Base-by-base conservation (phyloP, 371 early-diverging fungal species). In the Mortierella sp. region DNA sequence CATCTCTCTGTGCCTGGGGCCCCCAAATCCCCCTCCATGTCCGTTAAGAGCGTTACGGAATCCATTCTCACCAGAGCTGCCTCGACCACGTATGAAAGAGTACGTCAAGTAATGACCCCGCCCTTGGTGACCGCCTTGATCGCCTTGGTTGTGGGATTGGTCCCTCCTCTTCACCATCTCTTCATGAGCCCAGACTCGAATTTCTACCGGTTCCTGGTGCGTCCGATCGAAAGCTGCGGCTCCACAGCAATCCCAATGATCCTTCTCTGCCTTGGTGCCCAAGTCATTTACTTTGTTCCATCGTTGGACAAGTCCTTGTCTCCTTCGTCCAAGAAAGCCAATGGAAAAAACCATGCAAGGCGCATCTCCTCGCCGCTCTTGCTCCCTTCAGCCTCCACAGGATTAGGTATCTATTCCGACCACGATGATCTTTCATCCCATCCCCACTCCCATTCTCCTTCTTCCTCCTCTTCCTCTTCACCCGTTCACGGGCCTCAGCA, bases 171-270 rank as follows among this genome's bases (percentile, higher is more conserved):
- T 16, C 71, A 78, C 54, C 42, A 67, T 3, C 54, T 61, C n/a
- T 49, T 84, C 14, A 56, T 91, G 69, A 87, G 82, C 53, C 79
- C 80, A n/a, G 54, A 79, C 52, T 80, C 85, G 21, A 72, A 83
- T 0, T 58, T 90, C 5, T 83, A 87, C 54, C 74, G 87, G 18
- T 76, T 88, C 10, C 54, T 90, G 51, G 83, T 89, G n/a, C 71
- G 76, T 14, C 89, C 91, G 0, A 82, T 92, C 23, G 87, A 89
- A 49, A 79, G 83, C 31, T 90, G 90, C 69, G 89, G 90, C 23
- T 82, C 81, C 28, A 86, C 89, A 10, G 85, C 90, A 8, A 89
- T 92, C 21, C 92, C 92, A 3, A 80, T 90, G 55, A 85, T 89
- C 23, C 72, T 92, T 39, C 72, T 90, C 12, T 88, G 90, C 58